Conservation (phyloP, 257 asterid genomes). For the Solanum virginianum region DNA sequence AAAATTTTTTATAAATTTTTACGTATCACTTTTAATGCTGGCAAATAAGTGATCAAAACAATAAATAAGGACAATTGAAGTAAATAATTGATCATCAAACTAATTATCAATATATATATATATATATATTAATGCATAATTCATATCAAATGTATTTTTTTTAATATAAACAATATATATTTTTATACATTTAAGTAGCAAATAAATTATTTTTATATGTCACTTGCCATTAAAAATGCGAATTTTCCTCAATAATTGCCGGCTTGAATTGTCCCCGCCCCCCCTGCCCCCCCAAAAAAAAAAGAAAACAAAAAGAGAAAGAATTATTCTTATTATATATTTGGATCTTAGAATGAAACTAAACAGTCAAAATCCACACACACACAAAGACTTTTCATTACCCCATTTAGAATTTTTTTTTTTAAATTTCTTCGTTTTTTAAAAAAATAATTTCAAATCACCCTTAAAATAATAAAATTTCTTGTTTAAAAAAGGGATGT, state of each 20-base stretch:
- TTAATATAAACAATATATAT: too few relatives aligned
- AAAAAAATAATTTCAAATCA: too few relatives aligned
- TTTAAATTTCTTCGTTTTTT: too few relatives aligned
- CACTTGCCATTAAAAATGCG: neutral
- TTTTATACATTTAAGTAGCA: neutral
- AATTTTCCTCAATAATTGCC: neutral
- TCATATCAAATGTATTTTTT: too few relatives aligned
- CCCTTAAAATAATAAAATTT: too few relatives aligned
- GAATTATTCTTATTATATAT: neutral
- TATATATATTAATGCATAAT: neutral
- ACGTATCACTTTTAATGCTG: too few relatives aligned
- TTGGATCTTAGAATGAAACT: neutral
- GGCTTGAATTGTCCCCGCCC: neutral
- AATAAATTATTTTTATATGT: neutral
- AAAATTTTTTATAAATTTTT: too few relatives aligned
- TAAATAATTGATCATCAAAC: too few relatives aligned
- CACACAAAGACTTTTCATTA: neutral
- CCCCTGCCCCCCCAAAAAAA: too few relatives aligned
- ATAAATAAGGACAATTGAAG: neutral
- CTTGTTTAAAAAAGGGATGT: too few relatives aligned
- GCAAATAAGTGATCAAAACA: neutral
- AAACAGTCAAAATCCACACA: neutral
- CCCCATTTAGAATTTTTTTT: too few relatives aligned
- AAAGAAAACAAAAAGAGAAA: neutral
- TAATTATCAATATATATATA: too few relatives aligned